These are phyloP conservation scores for Leccinum olivaceopallidum DNA, from an alignment of 768 basidiomycete genomes.

Conservation along the genomic window DNA sequence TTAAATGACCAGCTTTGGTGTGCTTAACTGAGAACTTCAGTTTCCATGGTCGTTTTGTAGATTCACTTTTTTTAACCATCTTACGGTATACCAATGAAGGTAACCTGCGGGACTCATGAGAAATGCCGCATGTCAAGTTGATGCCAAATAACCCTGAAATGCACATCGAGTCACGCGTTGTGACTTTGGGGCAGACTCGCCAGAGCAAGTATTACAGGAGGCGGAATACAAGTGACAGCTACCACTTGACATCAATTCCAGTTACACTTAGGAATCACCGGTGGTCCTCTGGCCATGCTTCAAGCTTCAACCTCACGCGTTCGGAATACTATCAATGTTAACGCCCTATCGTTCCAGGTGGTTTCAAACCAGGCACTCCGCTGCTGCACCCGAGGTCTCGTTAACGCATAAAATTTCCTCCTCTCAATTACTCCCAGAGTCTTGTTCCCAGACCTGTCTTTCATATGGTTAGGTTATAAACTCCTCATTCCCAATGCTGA, in stretches of 20 bases:
- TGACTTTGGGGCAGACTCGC: not conserved
- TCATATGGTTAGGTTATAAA: slow-evolving; percentile 20
- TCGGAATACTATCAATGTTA: too few species aligned
- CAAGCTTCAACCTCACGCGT: too few species aligned
- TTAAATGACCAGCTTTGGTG: not conserved
- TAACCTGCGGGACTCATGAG: not conserved
- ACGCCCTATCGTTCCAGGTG: too few species aligned
- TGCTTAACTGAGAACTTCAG: slow-evolving; percentile 1
- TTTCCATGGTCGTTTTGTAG: not conserved
- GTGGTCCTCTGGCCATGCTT: too few species aligned
- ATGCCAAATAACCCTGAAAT: not conserved
- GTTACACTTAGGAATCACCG: not conserved
- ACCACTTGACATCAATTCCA: not conserved
- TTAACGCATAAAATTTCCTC: slow-evolving; percentile 2
- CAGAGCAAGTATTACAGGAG: not conserved
- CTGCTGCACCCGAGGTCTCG: too few species aligned
- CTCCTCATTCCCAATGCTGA: slow-evolving; percentile 9
- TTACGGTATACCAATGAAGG: not conserved
- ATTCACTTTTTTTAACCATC: not conserved
- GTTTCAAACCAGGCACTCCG: too few species aligned
- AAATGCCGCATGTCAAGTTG: not conserved
- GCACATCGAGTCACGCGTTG: not conserved
- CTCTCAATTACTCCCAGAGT: slow-evolving; percentile 20
- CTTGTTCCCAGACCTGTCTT: slow-evolving; percentile 25
- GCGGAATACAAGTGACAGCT: not conserved